phyloP scores from a whole-genome alignment of 257 asterid genomes.

The Solanum sitiens region DNA sequence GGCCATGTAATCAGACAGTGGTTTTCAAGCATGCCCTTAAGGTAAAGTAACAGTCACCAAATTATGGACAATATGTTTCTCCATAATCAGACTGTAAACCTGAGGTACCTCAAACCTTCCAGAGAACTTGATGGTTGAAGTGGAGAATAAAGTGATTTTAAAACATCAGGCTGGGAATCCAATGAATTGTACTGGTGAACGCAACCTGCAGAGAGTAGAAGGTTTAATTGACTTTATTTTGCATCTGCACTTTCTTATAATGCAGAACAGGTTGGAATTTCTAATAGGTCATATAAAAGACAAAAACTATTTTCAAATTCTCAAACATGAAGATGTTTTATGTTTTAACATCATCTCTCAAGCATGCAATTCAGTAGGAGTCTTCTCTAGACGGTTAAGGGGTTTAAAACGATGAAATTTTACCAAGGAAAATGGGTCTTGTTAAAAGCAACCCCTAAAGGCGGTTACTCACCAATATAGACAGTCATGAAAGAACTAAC shows the following conservation, averaged over 20 bases:
- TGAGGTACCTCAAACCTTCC: conserved; percentile 73
- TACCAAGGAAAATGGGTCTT: not conserved
- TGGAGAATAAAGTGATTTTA: conserved; percentile 90
- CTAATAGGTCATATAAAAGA: not conserved
- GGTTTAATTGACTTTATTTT: not conserved
- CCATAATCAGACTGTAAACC: not conserved
- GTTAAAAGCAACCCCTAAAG: not conserved
- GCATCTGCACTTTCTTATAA: not conserved
- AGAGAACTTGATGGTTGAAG: conserved; percentile 78
- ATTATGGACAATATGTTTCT: not conserved
- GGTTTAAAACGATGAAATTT: not conserved
- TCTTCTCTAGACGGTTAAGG: not conserved
- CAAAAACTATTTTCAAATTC: not conserved
- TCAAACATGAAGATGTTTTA: not conserved
- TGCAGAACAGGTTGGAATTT: not conserved
- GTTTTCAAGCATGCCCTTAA: not conserved
- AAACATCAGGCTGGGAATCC: conserved; percentile 94
- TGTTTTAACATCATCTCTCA: not conserved
- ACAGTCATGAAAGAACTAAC: conserved; percentile 75
- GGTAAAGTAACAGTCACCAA: not conserved
- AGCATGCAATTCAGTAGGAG: not conserved
- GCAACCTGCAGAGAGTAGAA: conserved; percentile 53
- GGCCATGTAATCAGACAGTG: not conserved
- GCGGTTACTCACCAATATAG: conserved; percentile 63
- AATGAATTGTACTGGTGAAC: conserved; percentile 80